These are phyloP conservation scores for Epichloe glyceriae DNA, from an alignment of 2,329 filamentous ascomycete genomes.

Conservation along the genomic window DNA sequence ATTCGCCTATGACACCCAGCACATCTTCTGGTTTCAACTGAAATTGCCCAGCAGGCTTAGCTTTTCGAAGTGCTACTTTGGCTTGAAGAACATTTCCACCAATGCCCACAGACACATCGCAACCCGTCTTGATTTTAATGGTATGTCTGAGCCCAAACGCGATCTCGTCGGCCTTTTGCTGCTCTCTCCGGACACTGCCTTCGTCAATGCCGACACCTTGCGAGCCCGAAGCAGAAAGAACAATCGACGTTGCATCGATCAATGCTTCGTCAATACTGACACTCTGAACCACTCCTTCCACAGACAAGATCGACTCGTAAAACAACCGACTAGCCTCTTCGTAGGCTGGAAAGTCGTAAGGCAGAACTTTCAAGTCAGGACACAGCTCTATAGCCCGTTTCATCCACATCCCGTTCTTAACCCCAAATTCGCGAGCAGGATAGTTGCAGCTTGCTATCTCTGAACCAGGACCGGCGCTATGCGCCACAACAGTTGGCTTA, in stretches of 20 bases:
- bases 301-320: conserved; percentile 68
- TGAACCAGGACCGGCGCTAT: conserved; percentile 71
- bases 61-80: conserved; percentile 78
- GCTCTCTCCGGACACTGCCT: conserved; percentile 61
- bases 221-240: conserved; percentile 52
- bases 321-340: conserved; percentile 83
- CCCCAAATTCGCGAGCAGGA: conserved; percentile 67
- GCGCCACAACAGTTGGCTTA: conserved; percentile 80
- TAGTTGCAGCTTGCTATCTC: conserved; percentile 99
- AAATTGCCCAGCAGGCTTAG: conserved; percentile 87
- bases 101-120: conserved; percentile 84
- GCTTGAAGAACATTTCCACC: conserved; percentile 83
- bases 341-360: conserved; percentile 91
- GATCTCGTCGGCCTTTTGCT: conserved; percentile 63
- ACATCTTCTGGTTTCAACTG: conserved; percentile 75
- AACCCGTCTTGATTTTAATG: conserved; percentile 65
- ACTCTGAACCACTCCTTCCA: conserved; percentile 80
- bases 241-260: conserved; percentile 64
- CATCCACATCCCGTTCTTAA: conserved; percentile 99
- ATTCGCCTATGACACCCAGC: conserved; percentile 59
- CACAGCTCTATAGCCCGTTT: conserved; percentile 73
- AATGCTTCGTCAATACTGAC: conserved; percentile 95
- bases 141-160: conserved; percentile 49
- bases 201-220: conserved; percentile 52
- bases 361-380: conserved; percentile 74